These are phyloP conservation scores for Boeremia lycopersici DNA, from an alignment of 2,329 filamentous ascomycete genomes.

Conservation along the genomic window DNA sequence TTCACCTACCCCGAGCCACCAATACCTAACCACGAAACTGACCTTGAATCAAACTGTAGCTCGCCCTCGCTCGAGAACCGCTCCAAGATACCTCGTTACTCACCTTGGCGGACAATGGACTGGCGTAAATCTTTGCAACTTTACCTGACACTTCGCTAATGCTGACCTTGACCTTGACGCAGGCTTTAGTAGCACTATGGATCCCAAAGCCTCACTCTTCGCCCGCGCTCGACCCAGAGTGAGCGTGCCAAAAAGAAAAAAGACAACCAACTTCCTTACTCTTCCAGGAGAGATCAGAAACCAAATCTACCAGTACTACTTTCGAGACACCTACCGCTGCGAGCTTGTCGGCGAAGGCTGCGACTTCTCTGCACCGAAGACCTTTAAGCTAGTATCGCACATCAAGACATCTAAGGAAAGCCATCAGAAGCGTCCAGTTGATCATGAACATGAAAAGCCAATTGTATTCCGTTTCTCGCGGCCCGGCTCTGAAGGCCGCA, in stretches of 20 bases:
- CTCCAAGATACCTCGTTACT: neutral
- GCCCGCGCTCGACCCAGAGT: slow-evolving; percentile 16
- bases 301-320: slow-evolving; percentile 53
- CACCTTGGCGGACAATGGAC: neutral
- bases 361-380: neutral
- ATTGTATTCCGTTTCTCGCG: slow-evolving; percentile 24
- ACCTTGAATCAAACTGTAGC: neutral
- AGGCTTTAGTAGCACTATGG: slow-evolving; percentile 18
- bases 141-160: neutral
- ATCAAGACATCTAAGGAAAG: neutral
- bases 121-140: slow-evolving; percentile 2
- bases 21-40: neutral
- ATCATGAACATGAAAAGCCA: neutral
- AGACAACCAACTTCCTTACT: slow-evolving; percentile 36
- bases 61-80: neutral
- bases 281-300: slow-evolving; percentile 59
- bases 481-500: slow-evolving; percentile 21
- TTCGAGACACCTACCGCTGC: slow-evolving; percentile 32
- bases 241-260: slow-evolving; percentile 11
- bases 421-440: neutral
- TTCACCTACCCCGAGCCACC: neutral
- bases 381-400: slow-evolving; percentile 20
- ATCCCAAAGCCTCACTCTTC: slow-evolving; percentile 19
- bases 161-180: slow-evolving; percentile 4
- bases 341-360: slow-evolving; percentile 26